Evolutionary conservation across 805 yeast genomes (phyloP).

Genomic region (Saturnispora galanensis): DNA sequence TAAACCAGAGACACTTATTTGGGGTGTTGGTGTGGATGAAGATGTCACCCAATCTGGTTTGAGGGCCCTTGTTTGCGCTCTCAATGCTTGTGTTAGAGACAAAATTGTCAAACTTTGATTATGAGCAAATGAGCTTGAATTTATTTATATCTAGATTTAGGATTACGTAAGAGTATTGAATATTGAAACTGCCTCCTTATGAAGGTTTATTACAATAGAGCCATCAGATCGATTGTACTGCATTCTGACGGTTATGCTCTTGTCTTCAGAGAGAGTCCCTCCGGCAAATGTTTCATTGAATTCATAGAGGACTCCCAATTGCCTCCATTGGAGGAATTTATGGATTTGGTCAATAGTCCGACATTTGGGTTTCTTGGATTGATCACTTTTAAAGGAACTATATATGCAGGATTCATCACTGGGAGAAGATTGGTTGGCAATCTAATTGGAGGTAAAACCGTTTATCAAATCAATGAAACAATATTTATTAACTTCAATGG

Average conservation of each 20-base stretch:
- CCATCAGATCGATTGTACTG: slow-evolving; percentile 6
- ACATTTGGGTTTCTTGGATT: slow-evolving; percentile 54
- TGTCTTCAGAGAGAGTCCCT: slow-evolving; percentile 3
- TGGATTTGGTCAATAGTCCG: slow-evolving; percentile 12
- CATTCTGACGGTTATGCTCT: slow-evolving; percentile 7
- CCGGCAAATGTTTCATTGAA: slow-evolving; percentile 41
- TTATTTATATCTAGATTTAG: background rate
- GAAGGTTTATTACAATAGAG: slow-evolving; percentile 9
- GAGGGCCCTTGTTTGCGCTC: slow-evolving; percentile 38
- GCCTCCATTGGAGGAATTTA: slow-evolving; percentile 17
- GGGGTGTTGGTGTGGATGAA: slow-evolving; percentile 54
- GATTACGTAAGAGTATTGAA: background rate
- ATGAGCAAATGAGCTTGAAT: too few relatives aligned
- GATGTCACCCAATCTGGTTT: slow-evolving; percentile 49
- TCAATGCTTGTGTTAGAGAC: slow-evolving; percentile 27
- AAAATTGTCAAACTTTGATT: slow-evolving; percentile 15
- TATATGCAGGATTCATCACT: slow-evolving; percentile 52
- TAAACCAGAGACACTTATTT: slow-evolving; percentile 18
- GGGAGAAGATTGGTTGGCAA: slow-evolving; percentile 46
- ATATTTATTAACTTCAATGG: slow-evolving; percentile 56
- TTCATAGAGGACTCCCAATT: slow-evolving; percentile 31
- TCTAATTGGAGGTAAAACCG: slow-evolving; percentile 40
- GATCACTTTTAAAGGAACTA: slow-evolving; percentile 40
- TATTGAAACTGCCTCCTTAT: slow-evolving; percentile 1
- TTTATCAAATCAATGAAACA: slow-evolving; percentile 47